Percentiles rank a stretch among this genome's conserved stretches.
Conservation (phyloP, 805 yeast species). For the Starmerella apis region DNA sequence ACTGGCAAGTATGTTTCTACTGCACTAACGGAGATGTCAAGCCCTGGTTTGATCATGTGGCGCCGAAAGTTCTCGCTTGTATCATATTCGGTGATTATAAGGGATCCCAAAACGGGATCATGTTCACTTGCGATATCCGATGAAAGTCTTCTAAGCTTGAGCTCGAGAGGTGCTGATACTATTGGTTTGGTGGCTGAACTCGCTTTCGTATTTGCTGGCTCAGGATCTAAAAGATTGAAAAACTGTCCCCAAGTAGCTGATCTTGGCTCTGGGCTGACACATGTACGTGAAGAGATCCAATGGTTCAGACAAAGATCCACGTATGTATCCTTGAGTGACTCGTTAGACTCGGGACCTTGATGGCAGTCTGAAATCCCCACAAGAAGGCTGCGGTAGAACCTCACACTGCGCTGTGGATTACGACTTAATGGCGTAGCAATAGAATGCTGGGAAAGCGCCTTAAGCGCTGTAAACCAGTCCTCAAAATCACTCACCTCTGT, state of each 20-base stretch:
- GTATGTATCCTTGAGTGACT: conserved; percentile 35
- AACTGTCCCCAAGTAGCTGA: conserved; percentile 80
- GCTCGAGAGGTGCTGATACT: conserved; percentile 17
- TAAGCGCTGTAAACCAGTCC: conserved; percentile 30
- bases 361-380: conserved; percentile 13
- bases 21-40: conserved; percentile 5
- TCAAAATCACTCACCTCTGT: conserved; percentile 26
- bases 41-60: not conserved
- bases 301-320: conserved; percentile 67
- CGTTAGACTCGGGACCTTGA: not conserved
- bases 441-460: conserved; percentile 24
- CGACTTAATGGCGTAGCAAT: conserved; percentile 24
- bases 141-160: conserved; percentile 3
- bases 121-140: conserved; percentile 7
- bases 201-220: conserved; percentile 31
- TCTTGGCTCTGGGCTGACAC: conserved; percentile 40
- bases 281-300: conserved; percentile 68
- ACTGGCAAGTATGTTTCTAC: conserved; percentile 11
- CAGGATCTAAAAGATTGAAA: conserved; percentile 46
- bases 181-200: conserved; percentile 33
- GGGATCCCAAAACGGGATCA: conserved; percentile 13
- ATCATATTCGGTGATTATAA: not conserved
- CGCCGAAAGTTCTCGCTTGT: not conserved
- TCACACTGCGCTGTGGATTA: conserved; percentile 17
- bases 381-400: conserved; percentile 11